phyloP scores from a whole-genome alignment of 2,329 filamentous ascomycete species.

The Stagonosporopsis cucurbitacearum region DNA sequence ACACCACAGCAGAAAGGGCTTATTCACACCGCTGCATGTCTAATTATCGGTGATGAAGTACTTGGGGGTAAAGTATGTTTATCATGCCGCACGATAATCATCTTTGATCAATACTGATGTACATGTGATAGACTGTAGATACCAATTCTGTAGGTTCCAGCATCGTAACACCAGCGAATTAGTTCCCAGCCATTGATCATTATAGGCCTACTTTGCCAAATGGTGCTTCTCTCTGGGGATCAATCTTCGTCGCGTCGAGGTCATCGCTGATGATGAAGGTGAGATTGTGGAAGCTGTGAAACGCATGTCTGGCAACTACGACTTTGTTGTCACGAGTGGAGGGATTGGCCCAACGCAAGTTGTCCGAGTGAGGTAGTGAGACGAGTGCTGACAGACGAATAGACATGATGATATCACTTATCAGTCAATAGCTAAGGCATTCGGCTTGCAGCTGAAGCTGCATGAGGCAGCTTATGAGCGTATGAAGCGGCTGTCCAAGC shows the following conservation, averaged over 20 bases:
- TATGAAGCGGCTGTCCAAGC: conserved; percentile 83
- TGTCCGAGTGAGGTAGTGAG: conserved; percentile 7
- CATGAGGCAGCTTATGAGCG: conserved; percentile 78
- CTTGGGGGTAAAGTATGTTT: conserved; percentile 83
- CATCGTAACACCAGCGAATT: not conserved
- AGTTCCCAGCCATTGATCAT: not conserved
- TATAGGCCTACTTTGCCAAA: conserved; percentile 64
- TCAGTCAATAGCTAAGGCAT: conserved; percentile 89
- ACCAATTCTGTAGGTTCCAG: conserved; percentile 61
- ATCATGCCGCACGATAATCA: not conserved
- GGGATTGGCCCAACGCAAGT: conserved; percentile 93
- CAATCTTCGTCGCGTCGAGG: conserved; percentile 83
- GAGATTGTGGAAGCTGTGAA: conserved; percentile 88
- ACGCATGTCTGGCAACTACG: conserved; percentile 87
- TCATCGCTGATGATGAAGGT: conserved; percentile 88
- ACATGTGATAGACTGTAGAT: conserved; percentile 62
- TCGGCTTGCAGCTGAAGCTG: conserved; percentile 75
- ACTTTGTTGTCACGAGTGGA: conserved; percentile 93
- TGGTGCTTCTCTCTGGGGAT: conserved; percentile 71
- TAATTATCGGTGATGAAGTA: conserved; percentile 98
- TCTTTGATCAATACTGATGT: conserved; percentile 28
- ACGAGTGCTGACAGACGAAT: conserved; percentile 14
- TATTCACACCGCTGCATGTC: conserved; percentile 87
- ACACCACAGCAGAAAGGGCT: conserved; percentile 62
- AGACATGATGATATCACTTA: conserved; percentile 99